Evolutionary conservation across 768 basidiomycete genomes (phyloP), one percentile per base, ranked within the genome.

Genomic region (Tulasnella sp.): DNA sequence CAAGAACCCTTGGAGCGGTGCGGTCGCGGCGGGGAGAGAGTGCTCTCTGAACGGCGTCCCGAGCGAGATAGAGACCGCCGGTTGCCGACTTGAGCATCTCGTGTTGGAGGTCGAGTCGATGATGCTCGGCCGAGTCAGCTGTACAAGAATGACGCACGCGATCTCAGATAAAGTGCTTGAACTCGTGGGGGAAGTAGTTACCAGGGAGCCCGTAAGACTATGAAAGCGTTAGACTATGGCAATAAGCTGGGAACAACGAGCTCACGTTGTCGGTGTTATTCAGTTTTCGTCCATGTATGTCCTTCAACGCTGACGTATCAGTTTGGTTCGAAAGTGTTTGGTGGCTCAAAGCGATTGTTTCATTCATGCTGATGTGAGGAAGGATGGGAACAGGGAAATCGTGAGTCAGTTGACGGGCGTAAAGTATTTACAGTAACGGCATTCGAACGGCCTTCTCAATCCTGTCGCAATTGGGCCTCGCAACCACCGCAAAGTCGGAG

Each of bases 41-140:
- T n/a, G 34, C 72, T 37, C 34, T 72, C 44, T 60, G 72, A 5
- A 80, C 72, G 28, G 58, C 74, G 1, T 75, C 72, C 24, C 24
- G 72, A 48, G 41, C 31, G n/a, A 75, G 48, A 34, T 73, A 80
- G 9, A 80, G 72, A 11, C 74, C 74, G 31, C 74, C 42, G 34
- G 20, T 24, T 24, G 42, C 40, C 84, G 84, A 22, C 41, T 31
- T 46, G 72, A 80, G 54, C 46, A 80, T 20, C 16, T 74, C 74
- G 40, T 80, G 79, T n/a, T 80, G 79, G 37, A 73, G 0, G 16
- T 80, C 72, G 18, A 80, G 46, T 34, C 79, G 69, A 58, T 31
- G 28, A 42, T 69, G 79, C 72, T 80, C 79, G 24, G 46, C 6
- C 6, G 44, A 8, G 72, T 80, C 79, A 54, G 79, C 79, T 73